Conservation (phyloP, 352 stramenopile genomes). For the Phytophthora fragariae region DNA sequence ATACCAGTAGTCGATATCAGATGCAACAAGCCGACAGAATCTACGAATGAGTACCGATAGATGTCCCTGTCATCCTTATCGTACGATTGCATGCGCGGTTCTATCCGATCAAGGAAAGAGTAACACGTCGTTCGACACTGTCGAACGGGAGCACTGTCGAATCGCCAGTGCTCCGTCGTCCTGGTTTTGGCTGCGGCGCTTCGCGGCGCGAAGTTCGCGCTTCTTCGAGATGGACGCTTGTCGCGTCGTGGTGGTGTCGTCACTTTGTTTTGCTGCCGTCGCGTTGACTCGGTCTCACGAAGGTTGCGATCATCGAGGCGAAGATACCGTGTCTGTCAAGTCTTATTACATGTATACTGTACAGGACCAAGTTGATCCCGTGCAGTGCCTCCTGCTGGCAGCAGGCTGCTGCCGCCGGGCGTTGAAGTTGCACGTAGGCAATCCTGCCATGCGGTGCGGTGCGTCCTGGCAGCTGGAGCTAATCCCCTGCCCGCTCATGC, state of each 20-base stretch:
- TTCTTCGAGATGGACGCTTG: neutral
- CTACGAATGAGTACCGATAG: neutral
- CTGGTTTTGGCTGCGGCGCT: constrained; percentile 30
- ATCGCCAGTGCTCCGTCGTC: constrained; percentile 28
- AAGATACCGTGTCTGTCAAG: constrained; percentile 1
- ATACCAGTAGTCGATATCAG: constrained; percentile 15
- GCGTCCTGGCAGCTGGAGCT: constrained; percentile 13
- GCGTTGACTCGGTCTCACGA: constrained; percentile 21
- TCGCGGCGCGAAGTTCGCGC: neutral
- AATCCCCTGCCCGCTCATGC: constrained; percentile 31
- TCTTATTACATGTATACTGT: neutral
- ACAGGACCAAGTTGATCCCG: constrained; percentile 24
- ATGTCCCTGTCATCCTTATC: constrained; percentile 11
- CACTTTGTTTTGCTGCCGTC: constrained; percentile 13
- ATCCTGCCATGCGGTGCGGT: constrained; percentile 14
- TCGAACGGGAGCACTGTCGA: no score
- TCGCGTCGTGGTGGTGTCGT: constrained; percentile 1
- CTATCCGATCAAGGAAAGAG: neutral
- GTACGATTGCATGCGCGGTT: neutral
- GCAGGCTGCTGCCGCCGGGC: neutral
- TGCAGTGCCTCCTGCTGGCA: neutral
- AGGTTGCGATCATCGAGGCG: constrained; percentile 28
- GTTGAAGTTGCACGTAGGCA: constrained; percentile 25
- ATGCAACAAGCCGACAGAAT: constrained; percentile 4
- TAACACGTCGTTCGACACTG: constrained; percentile 22